A percentile compares a stretch with the other conserved stretches of the same genome.
Conservation (phyloP, 345 rosid genomes). For the Nasturtium officinale region DNA sequence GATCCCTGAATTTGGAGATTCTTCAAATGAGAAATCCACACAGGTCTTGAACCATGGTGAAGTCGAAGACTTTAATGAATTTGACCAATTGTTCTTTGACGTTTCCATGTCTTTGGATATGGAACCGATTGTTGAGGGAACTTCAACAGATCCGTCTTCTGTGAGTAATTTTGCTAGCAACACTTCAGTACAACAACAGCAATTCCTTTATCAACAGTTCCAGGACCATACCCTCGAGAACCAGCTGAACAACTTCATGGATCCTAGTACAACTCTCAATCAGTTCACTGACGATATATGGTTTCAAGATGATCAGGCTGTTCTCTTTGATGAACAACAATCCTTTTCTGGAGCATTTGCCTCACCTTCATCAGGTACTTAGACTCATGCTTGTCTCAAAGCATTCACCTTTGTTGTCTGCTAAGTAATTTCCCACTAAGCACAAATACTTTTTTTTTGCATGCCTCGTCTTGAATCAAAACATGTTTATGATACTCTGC, state of each 20-base stretch:
- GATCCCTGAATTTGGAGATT: conserved; percentile 44
- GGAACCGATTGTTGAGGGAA: conserved; percentile 34
- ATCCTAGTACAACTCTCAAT: conserved; percentile 32
- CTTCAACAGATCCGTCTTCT: conserved; percentile 1
- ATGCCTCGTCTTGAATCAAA: background rate
- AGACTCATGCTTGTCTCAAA: conserved; percentile 9
- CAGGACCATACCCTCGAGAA: conserved; percentile 21
- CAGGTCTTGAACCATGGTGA: conserved; percentile 34
- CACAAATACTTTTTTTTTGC: background rate
- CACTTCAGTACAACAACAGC: conserved; percentile 13
- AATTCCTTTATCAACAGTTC: conserved; percentile 14
- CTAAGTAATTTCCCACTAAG: conserved; percentile 4
- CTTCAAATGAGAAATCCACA: conserved; percentile 17
- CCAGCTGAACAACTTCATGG: conserved; percentile 32
- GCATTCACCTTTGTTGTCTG: conserved; percentile 13
- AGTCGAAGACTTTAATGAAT: conserved; percentile 15
- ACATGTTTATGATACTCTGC: conserved; percentile 18
- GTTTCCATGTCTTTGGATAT: conserved; percentile 38
- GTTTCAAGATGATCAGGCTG: conserved; percentile 33
- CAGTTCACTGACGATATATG: conserved; percentile 26
- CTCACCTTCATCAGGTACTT: conserved; percentile 42
- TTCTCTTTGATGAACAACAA: conserved; percentile 31
- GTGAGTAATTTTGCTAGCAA: conserved; percentile 13
- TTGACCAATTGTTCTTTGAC: conserved; percentile 40
- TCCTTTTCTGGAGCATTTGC: conserved; percentile 22